phyloP scores from a whole-genome alignment of 139 green algal genomes.

The Tetraselmis chui region DNA sequence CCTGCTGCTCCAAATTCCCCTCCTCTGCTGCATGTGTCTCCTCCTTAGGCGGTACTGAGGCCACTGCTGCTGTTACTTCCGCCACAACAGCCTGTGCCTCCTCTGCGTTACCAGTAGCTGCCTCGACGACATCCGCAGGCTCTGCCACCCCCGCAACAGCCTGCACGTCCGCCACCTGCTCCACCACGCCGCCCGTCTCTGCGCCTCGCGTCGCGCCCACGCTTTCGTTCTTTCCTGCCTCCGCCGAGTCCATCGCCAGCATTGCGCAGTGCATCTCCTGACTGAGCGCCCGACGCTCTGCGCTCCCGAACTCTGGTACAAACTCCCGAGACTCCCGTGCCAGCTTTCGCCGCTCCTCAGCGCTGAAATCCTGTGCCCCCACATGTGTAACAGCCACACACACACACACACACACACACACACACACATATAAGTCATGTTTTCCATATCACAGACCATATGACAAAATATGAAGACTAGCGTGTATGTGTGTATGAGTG shows the following conservation, averaged over 20 bases:
- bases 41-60: too few species aligned
- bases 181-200: neutral
- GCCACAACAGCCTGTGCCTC: neutral
- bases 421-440: too few species aligned
- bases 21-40: too few species aligned
- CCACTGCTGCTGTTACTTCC: neutral
- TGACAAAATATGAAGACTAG: too few species aligned
- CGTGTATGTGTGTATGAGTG: too few species aligned
- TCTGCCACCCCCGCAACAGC: neutral
- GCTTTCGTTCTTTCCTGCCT: neutral
- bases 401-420: too few species aligned
- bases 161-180: neutral
- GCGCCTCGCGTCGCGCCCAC: neutral
- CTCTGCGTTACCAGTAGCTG: neutral
- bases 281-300: conserved; percentile 66
- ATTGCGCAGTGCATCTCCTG: conserved; percentile 66
- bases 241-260: conserved; percentile 34
- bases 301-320: conserved; percentile 55
- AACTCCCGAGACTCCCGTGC: conserved; percentile 47
- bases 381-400: too few species aligned
- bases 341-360: conserved; percentile 65
- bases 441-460: too few species aligned
- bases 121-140: neutral
- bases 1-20: too few species aligned
- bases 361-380: conserved; percentile 78